Conservation (phyloP, 768 basidiomycete species). For the Lentinus tigrinus region DNA sequence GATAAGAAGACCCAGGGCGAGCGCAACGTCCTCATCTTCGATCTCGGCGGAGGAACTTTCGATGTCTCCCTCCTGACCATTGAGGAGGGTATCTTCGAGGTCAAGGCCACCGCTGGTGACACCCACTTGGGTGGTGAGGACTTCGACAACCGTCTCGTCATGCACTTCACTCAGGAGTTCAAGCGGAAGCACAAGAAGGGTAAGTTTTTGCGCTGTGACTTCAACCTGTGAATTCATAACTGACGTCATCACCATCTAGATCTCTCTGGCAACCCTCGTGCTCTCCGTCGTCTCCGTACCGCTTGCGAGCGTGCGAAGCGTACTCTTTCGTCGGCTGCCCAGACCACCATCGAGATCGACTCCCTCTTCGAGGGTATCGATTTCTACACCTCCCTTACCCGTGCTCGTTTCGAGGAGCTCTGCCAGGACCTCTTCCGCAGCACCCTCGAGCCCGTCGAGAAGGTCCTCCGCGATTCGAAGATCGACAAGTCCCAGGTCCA, state of each 20-base stretch:
- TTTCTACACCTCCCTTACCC: conserved; percentile 97
- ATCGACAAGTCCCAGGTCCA: conserved; percentile 95
- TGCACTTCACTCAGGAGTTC: conserved; percentile 96
- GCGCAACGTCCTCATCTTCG: conserved; percentile 96
- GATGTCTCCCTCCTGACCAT: conserved; percentile 97
- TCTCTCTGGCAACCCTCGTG: conserved; percentile 88
- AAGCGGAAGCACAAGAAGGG: conserved; percentile 98
- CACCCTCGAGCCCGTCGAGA: conserved; percentile 94
- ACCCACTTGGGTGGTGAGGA: conserved; percentile 98
- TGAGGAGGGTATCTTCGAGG: conserved; percentile 97
- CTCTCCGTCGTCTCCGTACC: conserved; percentile 94
- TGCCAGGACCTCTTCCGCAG: conserved; percentile 94
- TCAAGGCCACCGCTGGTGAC: conserved; percentile 97
- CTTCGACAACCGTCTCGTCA: conserved; percentile 97
- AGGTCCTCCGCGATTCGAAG: conserved; percentile 96
- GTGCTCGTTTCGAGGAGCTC: conserved; percentile 96
- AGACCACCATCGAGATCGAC: conserved; percentile 97
- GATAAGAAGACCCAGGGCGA: conserved; percentile 91
- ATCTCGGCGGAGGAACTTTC: conserved; percentile 97
- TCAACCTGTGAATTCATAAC: not conserved
- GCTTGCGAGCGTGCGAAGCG: conserved; percentile 99
- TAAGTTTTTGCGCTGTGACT: conserved; percentile 31
- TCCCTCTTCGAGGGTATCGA: conserved; percentile 97
- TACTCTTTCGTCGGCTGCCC: conserved; percentile 93
- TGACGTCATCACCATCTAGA: conserved; percentile 42